Evolutionary conservation across 2,329 filamentous ascomycete species (phyloP).

Genomic region (Colletotrichum somersetense): DNA sequence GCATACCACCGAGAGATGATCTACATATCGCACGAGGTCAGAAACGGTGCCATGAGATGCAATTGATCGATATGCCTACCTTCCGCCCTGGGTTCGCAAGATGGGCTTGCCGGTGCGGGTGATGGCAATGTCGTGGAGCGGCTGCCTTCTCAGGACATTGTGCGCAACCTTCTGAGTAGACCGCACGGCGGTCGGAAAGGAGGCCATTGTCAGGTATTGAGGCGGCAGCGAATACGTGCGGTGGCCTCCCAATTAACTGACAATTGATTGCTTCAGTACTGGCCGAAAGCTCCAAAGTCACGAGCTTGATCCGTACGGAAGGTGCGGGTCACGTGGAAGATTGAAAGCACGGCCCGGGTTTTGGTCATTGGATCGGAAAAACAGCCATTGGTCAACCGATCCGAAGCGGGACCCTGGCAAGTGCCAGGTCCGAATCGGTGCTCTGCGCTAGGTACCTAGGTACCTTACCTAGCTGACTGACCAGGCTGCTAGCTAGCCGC

Average conservation of each 20-base stretch:
- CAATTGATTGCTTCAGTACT: slow-evolving; percentile 27
- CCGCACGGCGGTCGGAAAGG: slow-evolving; percentile 69
- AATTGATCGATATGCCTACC: slow-evolving; percentile 66
- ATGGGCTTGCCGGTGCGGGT: slow-evolving; percentile 97
- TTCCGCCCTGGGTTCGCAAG: slow-evolving; percentile 87
- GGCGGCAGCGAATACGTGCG: slow-evolving; percentile 30
- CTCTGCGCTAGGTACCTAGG: slow-evolving; percentile 16
- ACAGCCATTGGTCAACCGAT: slow-evolving; percentile 28
- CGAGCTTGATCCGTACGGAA: slow-evolving; percentile 32
- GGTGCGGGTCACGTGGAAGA: slow-evolving; percentile 32
- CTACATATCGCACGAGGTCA: slow-evolving; percentile 57
- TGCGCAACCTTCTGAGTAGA: slow-evolving; percentile 62
- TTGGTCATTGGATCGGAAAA: slow-evolving; percentile 38
- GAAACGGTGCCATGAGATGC: neutral
- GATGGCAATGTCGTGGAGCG: slow-evolving; percentile 86
- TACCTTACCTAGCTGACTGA: slow-evolving; percentile 24
- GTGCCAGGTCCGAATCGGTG: slow-evolving; percentile 15
- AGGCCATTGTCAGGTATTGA: slow-evolving; percentile 58
- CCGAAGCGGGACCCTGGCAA: neutral
- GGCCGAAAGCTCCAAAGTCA: slow-evolving; percentile 30
- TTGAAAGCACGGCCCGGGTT: slow-evolving; percentile 14
- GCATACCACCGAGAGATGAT: slow-evolving; percentile 86
- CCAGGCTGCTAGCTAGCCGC: slow-evolving; percentile 58
- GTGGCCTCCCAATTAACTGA: slow-evolving; percentile 44
- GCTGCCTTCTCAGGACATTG: slow-evolving; percentile 64